Evolutionary conservation across 345 rosid species (phyloP), one percentile per base, ranked within the genome.

Genomic region (Turritis glabra): DNA sequence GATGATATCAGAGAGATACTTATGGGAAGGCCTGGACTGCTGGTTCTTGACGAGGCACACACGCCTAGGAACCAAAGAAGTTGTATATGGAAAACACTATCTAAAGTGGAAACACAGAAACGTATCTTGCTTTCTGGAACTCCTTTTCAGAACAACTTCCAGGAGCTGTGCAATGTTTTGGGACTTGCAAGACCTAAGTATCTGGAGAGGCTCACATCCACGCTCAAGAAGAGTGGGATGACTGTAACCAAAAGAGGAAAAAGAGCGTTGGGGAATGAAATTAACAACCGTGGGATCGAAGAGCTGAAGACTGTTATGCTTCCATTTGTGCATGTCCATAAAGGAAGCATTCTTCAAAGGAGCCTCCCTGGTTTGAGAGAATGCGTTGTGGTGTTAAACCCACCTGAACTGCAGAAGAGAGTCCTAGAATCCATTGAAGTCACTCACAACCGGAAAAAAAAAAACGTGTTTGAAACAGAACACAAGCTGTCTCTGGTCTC

Each of bases 11-110:
- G 85, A 58, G 78, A 80, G 66, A 69, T 80, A 52, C 86, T 91
- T 2, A 79, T 83, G 37, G 73, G 57, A 19, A 26, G 47, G 22
- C 91, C 92, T 8, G 88, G 85, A 14, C 54, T 92, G 41, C 66
- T 89, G 12, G 76, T 92, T 51, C 85, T 92, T 58, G 97, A 89
- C 33, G 96, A 92, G 79, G 97, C 96, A 11, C 97, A 92, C 71
- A 90, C 86, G 0, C 87, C 96, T 10, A 78, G 96, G 10, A 92
- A 89, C 68, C 79, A 80, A n/a, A 69, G 73, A 10, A 85, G 89
- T 27, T 71, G 60, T 14, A 79, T 92, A 50, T 92, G 91, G 89
- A 83, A 84, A 62, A 84, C 88, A 54, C 63, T 88, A 27, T 77
- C 85, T 1, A 84, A 79, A 27, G 67, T 90, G 10, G 77, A 77